These are phyloP conservation scores for Colletotrichum sp. DNA, from an alignment of 2,329 filamentous ascomycete genomes.

Conservation along the genomic window DNA sequence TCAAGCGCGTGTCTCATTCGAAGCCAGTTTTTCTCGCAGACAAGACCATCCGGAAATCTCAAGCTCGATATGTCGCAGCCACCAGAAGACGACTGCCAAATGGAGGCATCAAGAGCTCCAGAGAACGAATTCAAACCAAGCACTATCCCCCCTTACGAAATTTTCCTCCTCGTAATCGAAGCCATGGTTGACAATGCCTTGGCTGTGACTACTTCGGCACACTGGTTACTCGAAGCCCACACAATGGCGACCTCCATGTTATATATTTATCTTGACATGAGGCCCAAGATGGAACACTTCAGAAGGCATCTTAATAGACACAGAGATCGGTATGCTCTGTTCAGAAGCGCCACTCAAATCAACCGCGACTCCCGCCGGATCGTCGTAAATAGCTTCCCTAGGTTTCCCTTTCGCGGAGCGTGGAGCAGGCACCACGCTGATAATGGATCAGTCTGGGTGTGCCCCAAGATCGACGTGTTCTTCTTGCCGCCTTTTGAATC, in stretches of 20 bases:
- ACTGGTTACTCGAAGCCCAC: background rate
- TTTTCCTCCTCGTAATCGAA: background rate
- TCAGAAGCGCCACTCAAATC: background rate
- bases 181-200: background rate
- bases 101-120: background rate
- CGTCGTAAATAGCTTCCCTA: background rate
- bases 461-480: background rate
- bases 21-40: background rate
- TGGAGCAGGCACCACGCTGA: no score
- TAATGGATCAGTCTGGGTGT: background rate
- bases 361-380: background rate
- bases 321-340: fast-evolving
- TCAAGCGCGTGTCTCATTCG: background rate
- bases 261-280: background rate
- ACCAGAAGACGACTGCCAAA: background rate
- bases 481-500: no score
- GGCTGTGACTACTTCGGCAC: background rate
- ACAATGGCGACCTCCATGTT: fast-evolving
- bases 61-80: background rate
- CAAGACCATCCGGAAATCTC: background rate
- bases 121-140: background rate
- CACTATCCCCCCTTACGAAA: background rate
- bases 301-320: background rate
- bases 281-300: background rate
- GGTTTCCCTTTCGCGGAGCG: background rate